Conservation (phyloP, 78 protist species). For the Pigoraptor vietnamica region DNA sequence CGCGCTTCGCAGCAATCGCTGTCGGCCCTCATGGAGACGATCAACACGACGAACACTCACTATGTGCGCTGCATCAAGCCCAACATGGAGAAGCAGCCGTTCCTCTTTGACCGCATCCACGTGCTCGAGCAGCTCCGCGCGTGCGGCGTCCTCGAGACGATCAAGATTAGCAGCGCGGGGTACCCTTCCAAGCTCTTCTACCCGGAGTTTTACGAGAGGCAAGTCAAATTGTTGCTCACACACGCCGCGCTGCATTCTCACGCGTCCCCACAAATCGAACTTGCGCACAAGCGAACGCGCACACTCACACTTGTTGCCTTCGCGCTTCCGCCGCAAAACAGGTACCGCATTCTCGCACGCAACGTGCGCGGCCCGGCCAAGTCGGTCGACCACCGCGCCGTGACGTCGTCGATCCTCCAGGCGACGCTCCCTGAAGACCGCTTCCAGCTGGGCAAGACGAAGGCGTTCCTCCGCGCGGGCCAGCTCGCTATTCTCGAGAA, state of each 20-base stretch:
- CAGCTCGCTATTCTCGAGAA: constrained; percentile 18
- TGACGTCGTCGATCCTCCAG: neutral
- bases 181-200: constrained; percentile 51
- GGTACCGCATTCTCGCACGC: constrained; percentile 29
- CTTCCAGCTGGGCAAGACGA: constrained; percentile 29
- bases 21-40: constrained; percentile 54
- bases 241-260: neutral
- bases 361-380: constrained; percentile 56
- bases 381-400: constrained; percentile 56
- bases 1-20: neutral
- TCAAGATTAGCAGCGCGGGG: constrained; percentile 68
- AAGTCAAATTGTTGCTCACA: neutral
- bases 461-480: constrained; percentile 38
- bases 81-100: constrained; percentile 55
- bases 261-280: neutral
- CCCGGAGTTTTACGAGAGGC: constrained; percentile 36
- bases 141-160: constrained; percentile 80
- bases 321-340: neutral
- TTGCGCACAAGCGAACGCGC: neutral
- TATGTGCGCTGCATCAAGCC: constrained; percentile 84
- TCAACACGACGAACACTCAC: constrained; percentile 70
- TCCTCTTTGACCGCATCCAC: neutral
- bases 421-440: neutral
- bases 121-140: constrained; percentile 62
- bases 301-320: neutral